A percentile compares a stretch with the other conserved stretches of the same genome.
Evolutionary conservation across 164 flowering plant genomes (phyloP).

Genomic region (Liquidambar formosana): DNA sequence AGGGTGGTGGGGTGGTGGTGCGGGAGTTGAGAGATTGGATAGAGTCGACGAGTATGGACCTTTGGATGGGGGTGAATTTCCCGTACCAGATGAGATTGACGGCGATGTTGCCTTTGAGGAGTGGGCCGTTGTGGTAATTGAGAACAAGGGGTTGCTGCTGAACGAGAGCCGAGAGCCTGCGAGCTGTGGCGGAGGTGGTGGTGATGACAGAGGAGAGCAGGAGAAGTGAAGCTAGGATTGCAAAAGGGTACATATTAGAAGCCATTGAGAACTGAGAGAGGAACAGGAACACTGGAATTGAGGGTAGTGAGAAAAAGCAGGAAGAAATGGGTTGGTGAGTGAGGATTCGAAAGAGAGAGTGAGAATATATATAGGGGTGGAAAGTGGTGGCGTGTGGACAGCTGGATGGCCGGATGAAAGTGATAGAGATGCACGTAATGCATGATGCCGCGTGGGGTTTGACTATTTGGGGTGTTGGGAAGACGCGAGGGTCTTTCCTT

Average conservation of each 20-base stretch:
- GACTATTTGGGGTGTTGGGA: no score
- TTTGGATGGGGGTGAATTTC: slow-evolving; percentile 39
- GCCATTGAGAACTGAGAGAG: not conserved
- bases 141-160: slow-evolving; percentile 44
- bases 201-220: not conserved
- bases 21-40: slow-evolving; percentile 16
- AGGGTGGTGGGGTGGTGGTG: slow-evolving; percentile 17
- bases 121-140: slow-evolving; percentile 68
- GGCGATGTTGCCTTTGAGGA: slow-evolving; percentile 62
- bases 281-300: not conserved
- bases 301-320: no score
- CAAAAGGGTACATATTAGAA: no score
- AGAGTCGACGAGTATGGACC: slow-evolving; percentile 28
- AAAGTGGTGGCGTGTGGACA: no score
- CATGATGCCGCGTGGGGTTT: no score
- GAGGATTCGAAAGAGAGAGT: no score
- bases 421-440: no score
- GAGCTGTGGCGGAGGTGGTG: slow-evolving; percentile 22
- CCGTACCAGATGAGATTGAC: slow-evolving; percentile 72
- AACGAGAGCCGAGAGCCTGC: slow-evolving; percentile 35
- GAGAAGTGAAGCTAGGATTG: slow-evolving; percentile 1
- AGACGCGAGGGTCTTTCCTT: no score
- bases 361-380: no score
- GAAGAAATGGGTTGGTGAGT: no score
- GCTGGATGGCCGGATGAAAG: no score